Conservation (phyloP, 2,329 filamentous ascomycete genomes). For the Proliferodiscus dingleyae region DNA sequence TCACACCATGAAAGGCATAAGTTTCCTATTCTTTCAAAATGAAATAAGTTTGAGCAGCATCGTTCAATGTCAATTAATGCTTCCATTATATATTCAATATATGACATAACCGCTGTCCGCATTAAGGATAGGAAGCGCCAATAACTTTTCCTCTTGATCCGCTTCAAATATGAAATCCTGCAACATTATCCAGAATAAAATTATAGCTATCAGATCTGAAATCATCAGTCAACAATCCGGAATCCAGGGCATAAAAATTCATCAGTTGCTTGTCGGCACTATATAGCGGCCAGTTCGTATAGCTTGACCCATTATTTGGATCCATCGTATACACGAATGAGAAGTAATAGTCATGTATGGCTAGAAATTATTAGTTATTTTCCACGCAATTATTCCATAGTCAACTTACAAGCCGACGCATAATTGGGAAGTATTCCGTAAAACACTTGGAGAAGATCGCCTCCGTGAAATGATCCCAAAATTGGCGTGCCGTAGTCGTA, state of each 20-base stretch:
- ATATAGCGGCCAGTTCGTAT: slow-evolving; percentile 49
- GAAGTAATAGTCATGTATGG: slow-evolving; percentile 64
- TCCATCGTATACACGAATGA: slow-evolving; percentile 67
- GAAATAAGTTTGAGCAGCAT: no score
- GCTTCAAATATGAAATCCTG: slow-evolving; percentile 19
- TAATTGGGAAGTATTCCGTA: slow-evolving; percentile 28
- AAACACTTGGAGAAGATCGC: slow-evolving; percentile 65
- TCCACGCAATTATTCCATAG: not conserved
- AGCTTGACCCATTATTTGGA: slow-evolving; percentile 49
- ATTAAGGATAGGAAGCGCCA: not conserved
- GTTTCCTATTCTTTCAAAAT: no score
- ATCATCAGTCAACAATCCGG: slow-evolving; percentile 40
- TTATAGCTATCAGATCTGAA: slow-evolving; percentile 43
- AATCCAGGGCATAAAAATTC: slow-evolving; percentile 39
- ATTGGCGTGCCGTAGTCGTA: slow-evolving; percentile 69
- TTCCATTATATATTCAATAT: no score
- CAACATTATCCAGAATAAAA: slow-evolving; percentile 33
- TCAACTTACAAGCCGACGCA: slow-evolving; percentile 44
- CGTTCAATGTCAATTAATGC: no score
- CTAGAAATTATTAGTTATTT: slow-evolving; percentile 4
- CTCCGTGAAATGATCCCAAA: slow-evolving; percentile 71
- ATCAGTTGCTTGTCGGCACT: slow-evolving; percentile 44
- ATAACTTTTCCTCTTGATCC: not conserved
- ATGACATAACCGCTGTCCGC: no score
- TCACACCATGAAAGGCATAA: no score